Base-by-base conservation (phyloP, 495 filamentous ascomycete genomes). In the Penicillium ochrochloron region DNA sequence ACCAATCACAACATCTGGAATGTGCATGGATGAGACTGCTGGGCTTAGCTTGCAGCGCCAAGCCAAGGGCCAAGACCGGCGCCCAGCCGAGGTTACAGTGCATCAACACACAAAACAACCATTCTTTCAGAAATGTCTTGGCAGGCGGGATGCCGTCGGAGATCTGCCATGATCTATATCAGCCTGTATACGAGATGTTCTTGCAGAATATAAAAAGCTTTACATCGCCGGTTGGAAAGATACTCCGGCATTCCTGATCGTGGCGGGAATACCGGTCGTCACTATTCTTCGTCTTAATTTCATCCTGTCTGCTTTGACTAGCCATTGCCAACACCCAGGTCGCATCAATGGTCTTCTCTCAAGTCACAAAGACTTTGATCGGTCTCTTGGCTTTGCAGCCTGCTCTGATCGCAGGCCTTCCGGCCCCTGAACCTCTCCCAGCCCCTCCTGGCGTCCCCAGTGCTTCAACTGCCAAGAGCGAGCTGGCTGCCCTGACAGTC, bases 371-470 rank as follows among this genome's bases (percentile, higher is more conserved):
- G 51, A 21, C 41, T 8, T 9, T 64, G 12, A 8, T 67, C 17
- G 65, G 55, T 29, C 44, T 68, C n/a, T 48, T 69, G 35, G 67
- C 61, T 33, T 10, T 67, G n/a, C 66, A 65, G 27, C 60, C 68
- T 6, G 44, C 62, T 7, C 44, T 64, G 19, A 41, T 60, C 1
- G 46, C 42, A 33, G 56, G 39, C 0, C 25, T 62, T 4, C 59
- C 72, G 4, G 57, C 58, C 27, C 71, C 73, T 25, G 54, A 69
- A 42, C 71, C 73, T 6, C 64, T 76, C 51, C 70, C 68, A 25
- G 50, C 67, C 7, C 70, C 84, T 3, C 88, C 89, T 15, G 84
- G 84, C 50, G 85, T 92, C 56, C 90, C 90, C 0, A 77, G 83
- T 1, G 68, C 76, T 1, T 65, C 83, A 0, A 73, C 76, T 0